Base-by-base conservation (phyloP, 2,329 filamentous ascomycete genomes). In the Claviceps pusilla region DNA sequence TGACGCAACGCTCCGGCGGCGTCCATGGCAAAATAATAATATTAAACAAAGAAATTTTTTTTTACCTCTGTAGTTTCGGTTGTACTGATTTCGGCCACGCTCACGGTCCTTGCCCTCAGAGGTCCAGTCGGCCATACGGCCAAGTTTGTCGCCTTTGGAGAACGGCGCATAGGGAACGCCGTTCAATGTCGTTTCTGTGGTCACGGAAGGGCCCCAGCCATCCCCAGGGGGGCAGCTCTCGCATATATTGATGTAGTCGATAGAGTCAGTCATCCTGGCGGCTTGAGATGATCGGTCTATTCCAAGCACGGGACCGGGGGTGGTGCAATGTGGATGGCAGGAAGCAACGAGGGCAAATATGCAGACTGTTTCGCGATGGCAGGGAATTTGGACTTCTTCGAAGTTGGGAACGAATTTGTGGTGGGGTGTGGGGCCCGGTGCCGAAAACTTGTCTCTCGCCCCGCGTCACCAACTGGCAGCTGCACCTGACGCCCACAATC, bases 61-160 rank as follows among this genome's bases (percentile, higher is more conserved):
- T 12, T 42, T 42, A 95, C 90, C 90, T 82, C 93, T 84, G 73
- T 86, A 96, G 71, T 90, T 93, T 63, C 91, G 80, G 71, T 91
- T 89, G 72, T 95, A 97, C 68, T 93, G 87, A 70, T 87, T 83
- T 68, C 91, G 78, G 58, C 86, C 86, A 57, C 82, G 77, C 62
- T 84, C 80, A 65, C 89, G 77, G 57, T 93, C 88, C 74, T 96
- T 96, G 69, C 87, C 83, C 68, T 96, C 93, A 50, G 83, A 68
- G 19, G 90, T 95, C 93, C 93, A 98, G 77, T 98, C 93, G 57
- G 93, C 93, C 90, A 98, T 97, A 70, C 93, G 90, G 66, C 93
- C 93, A 57, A 98, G 78, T 79, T 96, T 97, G 77, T 98, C 93
- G 69, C 89, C 89, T 74, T 98, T 98, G 62, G 90, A 96, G 77